phyloP scores from a whole-genome alignment of 352 stramenopile species.

The Phytopythium mirpurense region DNA sequence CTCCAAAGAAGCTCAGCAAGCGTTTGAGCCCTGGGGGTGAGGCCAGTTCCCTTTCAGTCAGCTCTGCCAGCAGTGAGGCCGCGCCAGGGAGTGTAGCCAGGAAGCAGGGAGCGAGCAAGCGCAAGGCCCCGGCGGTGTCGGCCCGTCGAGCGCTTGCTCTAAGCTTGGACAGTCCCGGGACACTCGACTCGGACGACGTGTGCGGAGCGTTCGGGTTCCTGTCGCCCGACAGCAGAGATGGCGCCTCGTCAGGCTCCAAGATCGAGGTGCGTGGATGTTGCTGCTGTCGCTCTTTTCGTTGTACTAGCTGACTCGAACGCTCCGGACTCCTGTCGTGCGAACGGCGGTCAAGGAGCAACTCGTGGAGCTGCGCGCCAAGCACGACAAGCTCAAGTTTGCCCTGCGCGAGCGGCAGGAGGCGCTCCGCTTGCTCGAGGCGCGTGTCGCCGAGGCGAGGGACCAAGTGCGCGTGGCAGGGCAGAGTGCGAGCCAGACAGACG shows the following conservation, averaged over 20 bases:
- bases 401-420: constrained; percentile 46
- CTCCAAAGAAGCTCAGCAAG: background rate
- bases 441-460: constrained; percentile 46
- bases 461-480: constrained; percentile 35
- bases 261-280: constrained; percentile 29
- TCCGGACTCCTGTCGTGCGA: too few relatives aligned
- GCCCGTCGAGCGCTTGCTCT: constrained; percentile 9
- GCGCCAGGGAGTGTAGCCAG: constrained; percentile 1
- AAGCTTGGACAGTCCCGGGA: background rate
- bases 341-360: constrained; percentile 49
- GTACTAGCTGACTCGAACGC: background rate
- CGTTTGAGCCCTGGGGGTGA: background rate
- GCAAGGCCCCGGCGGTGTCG: constrained; percentile 6
- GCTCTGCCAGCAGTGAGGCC: background rate
- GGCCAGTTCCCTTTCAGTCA: background rate
- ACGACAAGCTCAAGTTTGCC: constrained; percentile 72
- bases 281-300: background rate
- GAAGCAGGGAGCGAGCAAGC: constrained; percentile 12
- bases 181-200: constrained; percentile 21
- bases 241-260: constrained; percentile 49
- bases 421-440: constrained; percentile 49
- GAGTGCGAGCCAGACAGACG: constrained; percentile 49
- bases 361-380: constrained; percentile 59
- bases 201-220: constrained; percentile 66
- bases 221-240: constrained; percentile 42